Evolutionary conservation across 169 alveolate species (phyloP).

Genomic region (Cystoisospora suis): DNA sequence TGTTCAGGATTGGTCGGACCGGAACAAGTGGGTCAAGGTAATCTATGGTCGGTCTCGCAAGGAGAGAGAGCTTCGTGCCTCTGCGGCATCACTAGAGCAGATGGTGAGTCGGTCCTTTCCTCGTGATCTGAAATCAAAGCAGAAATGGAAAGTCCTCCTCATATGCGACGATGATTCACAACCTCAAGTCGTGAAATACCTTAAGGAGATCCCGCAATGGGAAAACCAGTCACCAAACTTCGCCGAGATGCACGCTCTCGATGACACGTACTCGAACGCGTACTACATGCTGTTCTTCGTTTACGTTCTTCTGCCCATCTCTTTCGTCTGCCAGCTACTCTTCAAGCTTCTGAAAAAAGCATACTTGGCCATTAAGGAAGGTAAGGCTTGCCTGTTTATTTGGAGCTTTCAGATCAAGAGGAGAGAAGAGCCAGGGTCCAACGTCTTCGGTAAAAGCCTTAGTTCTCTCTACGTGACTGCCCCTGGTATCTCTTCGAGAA

Average conservation of each 20-base stretch:
- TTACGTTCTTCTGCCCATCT: neutral
- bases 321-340: neutral
- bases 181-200: neutral
- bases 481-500: too few relatives aligned
- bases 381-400: too few relatives aligned
- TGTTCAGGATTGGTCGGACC: constrained; percentile 22
- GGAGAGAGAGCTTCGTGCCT: constrained; percentile 12
- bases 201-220: constrained; percentile 1
- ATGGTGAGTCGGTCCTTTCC: neutral
- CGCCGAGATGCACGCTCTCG: constrained; percentile 17
- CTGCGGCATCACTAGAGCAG: neutral
- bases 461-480: too few relatives aligned
- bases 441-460: too few relatives aligned
- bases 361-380: neutral
- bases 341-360: neutral
- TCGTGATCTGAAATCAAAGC: neutral
- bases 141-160: constrained; percentile 2
- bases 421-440: too few relatives aligned
- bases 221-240: neutral
- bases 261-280: constrained; percentile 9
- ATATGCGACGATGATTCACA: neutral
- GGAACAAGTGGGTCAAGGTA: neutral
- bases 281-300: constrained; percentile 6
- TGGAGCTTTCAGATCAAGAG: too few relatives aligned
- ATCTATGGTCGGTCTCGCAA: neutral